Percentiles rank a stretch among this genome's conserved stretches.
These are phyloP conservation scores for Pythium brachiatum DNA, from an alignment of 352 stramenopile species.

Conservation along the genomic window DNA sequence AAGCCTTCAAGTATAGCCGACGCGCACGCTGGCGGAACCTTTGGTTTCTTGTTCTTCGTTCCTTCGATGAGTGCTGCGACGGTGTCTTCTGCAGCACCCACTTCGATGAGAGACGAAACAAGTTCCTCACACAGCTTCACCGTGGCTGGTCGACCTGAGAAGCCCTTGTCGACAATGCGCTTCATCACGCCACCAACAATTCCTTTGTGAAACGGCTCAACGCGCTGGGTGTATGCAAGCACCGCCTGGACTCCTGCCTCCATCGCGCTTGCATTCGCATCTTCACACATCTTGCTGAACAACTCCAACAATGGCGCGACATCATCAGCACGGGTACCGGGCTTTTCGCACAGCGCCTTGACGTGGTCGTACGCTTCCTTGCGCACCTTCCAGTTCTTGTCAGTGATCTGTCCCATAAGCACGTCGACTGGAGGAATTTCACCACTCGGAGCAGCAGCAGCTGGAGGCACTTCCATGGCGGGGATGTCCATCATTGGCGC, in stretches of 20 bases:
- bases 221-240: slow-evolving; percentile 61
- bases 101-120: slow-evolving; percentile 68
- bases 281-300: slow-evolving; percentile 82
- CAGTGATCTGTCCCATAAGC: slow-evolving; percentile 53
- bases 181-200: slow-evolving; percentile 74
- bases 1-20: slow-evolving; percentile 63
- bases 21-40: slow-evolving; percentile 76
- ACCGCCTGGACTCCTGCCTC: slow-evolving; percentile 74
- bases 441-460: neutral
- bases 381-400: slow-evolving; percentile 87
- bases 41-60: slow-evolving; percentile 86
- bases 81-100: slow-evolving; percentile 73
- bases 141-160: slow-evolving; percentile 69
- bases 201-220: slow-evolving; percentile 65
- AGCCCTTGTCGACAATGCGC: slow-evolving; percentile 79
- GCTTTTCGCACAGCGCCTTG: slow-evolving; percentile 59
- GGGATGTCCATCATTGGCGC: slow-evolving; percentile 4
- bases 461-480: slow-evolving; percentile 12
- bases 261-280: slow-evolving; percentile 78
- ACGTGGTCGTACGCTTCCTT: slow-evolving; percentile 82
- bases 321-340: slow-evolving; percentile 38
- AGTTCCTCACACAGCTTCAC: slow-evolving; percentile 82
- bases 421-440: slow-evolving; percentile 40
- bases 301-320: slow-evolving; percentile 52
- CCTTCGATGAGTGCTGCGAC: slow-evolving; percentile 73